phyloP scores from a whole-genome alignment of 1,139 yeast species.

The Yamadazyma sp. region DNA sequence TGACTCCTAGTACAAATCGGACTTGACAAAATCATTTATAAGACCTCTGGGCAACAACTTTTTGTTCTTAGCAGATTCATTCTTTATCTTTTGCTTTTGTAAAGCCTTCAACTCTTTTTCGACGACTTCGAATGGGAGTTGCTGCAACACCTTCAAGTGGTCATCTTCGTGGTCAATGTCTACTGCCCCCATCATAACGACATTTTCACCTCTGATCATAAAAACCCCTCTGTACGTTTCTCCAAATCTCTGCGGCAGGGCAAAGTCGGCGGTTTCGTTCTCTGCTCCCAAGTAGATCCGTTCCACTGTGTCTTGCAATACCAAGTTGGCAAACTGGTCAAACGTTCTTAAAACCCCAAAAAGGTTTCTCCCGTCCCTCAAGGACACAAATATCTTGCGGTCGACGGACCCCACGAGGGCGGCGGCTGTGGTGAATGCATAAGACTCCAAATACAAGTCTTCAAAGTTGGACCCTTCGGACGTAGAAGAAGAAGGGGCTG shows the following conservation, averaged over 20 bases:
- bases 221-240: slow-evolving; percentile 78
- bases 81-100: slow-evolving; percentile 39
- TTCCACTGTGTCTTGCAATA: slow-evolving; percentile 87
- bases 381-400: slow-evolving; percentile 77
- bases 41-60: slow-evolving; percentile 52
- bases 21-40: slow-evolving; percentile 55
- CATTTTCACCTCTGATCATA: slow-evolving; percentile 95
- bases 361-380: slow-evolving; percentile 87
- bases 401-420: slow-evolving; percentile 94
- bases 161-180: slow-evolving; percentile 86
- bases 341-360: slow-evolving; percentile 93
- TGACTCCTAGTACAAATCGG: slow-evolving; percentile 60
- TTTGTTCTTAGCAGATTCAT: slow-evolving; percentile 50
- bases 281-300: slow-evolving; percentile 61
- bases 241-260: slow-evolving; percentile 53
- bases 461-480: slow-evolving; percentile 30
- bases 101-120: slow-evolving; percentile 40
- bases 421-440: slow-evolving; percentile 95
- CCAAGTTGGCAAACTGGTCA: slow-evolving; percentile 93
- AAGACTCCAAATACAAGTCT: slow-evolving; percentile 61
- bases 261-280: slow-evolving; percentile 23
- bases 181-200: slow-evolving; percentile 92
- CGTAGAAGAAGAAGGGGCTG: slow-evolving; percentile 1
- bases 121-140: slow-evolving; percentile 64
- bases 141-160: slow-evolving; percentile 56